Base-by-base conservation (phyloP, 2,329 filamentous ascomycete species). In the Claviceps sp. region DNA sequence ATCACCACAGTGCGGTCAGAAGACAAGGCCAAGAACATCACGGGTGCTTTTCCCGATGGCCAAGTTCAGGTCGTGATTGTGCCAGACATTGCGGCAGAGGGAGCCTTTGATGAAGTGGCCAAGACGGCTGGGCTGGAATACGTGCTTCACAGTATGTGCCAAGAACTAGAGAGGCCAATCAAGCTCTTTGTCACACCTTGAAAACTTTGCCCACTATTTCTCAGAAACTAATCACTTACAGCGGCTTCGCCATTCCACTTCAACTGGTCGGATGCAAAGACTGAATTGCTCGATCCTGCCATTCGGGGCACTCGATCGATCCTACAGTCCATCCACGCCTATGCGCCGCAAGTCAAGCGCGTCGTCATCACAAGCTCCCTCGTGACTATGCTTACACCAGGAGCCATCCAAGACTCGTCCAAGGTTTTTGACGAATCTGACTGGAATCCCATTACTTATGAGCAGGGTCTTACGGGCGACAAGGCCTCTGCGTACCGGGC, bases 31-130 rank as follows among this genome's bases (percentile, higher is more conserved):
- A 58, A 69, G 45, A 71, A 70, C 58, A 75, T 81, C 55, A 71
- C 72, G 47, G 66, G 69, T 49, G 72, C 75, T 9, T 70, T 78
- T 61, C 67, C 73, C 2, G 61, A 60, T 53, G 68, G 71, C 14
- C 68, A 70, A 36, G 73, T 82, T 18, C 60, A 67, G 36, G 68
- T 76, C 13, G 70, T 65, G 52, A 81, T 93, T 58, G 87, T 94
- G 24, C 79, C 84, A 18, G 88, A 95, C 62, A 86, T 95, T 58
- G 85, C 87, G 3, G 67, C 81, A 61, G 75, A 81, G 44, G 75
- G 76, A 52, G 88, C 89, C 53, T 95, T 95, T 63, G 81, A 87
- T 60, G 73, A 81, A 59, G 79, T 77, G 1, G 71, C 76, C 55
- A 65, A 70, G 63, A 69, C 63, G 4, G 71, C 74, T 1, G 72